Evolutionary conservation across 2,329 filamentous ascomycete genomes (phyloP), one percentile per base, ranked within the genome.

Genomic region (Fusarium sp.): DNA sequence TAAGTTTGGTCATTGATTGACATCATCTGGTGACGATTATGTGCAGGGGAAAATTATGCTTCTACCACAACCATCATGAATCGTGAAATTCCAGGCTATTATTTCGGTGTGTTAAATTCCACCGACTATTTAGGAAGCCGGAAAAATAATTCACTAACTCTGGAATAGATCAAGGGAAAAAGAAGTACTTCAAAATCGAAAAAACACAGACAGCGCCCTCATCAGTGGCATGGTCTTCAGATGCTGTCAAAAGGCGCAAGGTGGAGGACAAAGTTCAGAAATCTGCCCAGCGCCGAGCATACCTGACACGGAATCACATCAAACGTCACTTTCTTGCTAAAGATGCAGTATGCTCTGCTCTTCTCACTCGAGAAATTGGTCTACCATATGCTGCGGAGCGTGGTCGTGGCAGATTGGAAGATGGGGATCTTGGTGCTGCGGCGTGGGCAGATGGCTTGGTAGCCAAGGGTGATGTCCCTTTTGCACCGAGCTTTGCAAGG

Each of bases 181-280:
- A 84, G 39, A 90, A 88, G 68, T 93, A 92, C 74, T 93, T 92
- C 78, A 90, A 88, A 72, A 86, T 92, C 51, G 87, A 91, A 75
- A 85, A 83, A 46, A 82, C 86, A 41, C 83, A 85, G 57, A 83
- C 83, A 18, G 87, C 87, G 1, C 84, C 88, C 0, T 67, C 80
- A 3, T 78, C 77, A 10, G 81, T 85, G 1, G 78, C 83, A 18
- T 91, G 89, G 80, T 88, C 89, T 11, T 79, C 82, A n/a, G 81
- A 86, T 46, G 83, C 84, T 9, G 86, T 91, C 58, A 90, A 88
- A 78, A 83, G 82, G 68, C 87, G 87, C 54, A 84, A 84, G 63
- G 66, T 81, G 5, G 81, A 85, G 31, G 81, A 85, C 37, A 77
- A 77, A 23, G 76, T 77, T 7, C 74, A 74, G 2, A 56, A 72